These are phyloP conservation scores for Penicillium sp. DNA, from an alignment of 2,329 filamentous ascomycete genomes.

Conservation along the genomic window DNA sequence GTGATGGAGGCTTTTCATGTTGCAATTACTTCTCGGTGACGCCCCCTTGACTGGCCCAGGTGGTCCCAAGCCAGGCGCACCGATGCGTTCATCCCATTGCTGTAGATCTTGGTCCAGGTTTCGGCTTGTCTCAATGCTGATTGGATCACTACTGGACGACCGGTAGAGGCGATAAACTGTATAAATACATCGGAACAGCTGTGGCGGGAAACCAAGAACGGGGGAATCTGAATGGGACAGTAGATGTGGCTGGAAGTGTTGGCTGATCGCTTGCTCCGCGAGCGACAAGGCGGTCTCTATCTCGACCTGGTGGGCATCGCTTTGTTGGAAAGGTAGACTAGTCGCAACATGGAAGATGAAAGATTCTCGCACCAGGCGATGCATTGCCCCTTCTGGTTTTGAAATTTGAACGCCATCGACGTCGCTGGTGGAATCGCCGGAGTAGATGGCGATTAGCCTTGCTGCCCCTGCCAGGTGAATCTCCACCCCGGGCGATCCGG, in stretches of 20 bases:
- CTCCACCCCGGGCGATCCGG: constrained; percentile 20
- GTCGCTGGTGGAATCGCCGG: neutral
- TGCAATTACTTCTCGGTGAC: neutral
- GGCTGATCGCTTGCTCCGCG: constrained; percentile 16
- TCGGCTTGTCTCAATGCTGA: neutral
- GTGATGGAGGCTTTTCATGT: neutral
- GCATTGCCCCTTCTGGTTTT: constrained; percentile 9
- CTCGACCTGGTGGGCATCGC: neutral
- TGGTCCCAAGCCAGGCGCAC: neutral
- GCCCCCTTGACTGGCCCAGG: neutral
- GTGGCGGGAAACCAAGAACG: constrained; percentile 26
- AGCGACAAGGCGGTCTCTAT: constrained; percentile 25
- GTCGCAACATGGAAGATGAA: constrained; percentile 35
- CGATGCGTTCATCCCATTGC: neutral
- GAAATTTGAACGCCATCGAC: neutral
- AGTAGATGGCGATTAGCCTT: constrained; percentile 21
- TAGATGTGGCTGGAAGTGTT: constrained; percentile 3
- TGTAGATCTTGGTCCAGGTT: constrained; percentile 7
- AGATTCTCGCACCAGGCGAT: constrained; percentile 26
- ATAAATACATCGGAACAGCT: constrained; percentile 26
- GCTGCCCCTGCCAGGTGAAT: constrained; percentile 30
- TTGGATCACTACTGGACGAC: neutral
- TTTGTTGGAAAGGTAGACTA: constrained; percentile 28
- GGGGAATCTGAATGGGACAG: constrained; percentile 18
- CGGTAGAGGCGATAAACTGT: constrained; percentile 16